A percentile compares a stretch with the other conserved stretches of the same genome.
Evolutionary conservation across 352 stramenopile genomes (phyloP).

Genomic region (Peronospora destructor): DNA sequence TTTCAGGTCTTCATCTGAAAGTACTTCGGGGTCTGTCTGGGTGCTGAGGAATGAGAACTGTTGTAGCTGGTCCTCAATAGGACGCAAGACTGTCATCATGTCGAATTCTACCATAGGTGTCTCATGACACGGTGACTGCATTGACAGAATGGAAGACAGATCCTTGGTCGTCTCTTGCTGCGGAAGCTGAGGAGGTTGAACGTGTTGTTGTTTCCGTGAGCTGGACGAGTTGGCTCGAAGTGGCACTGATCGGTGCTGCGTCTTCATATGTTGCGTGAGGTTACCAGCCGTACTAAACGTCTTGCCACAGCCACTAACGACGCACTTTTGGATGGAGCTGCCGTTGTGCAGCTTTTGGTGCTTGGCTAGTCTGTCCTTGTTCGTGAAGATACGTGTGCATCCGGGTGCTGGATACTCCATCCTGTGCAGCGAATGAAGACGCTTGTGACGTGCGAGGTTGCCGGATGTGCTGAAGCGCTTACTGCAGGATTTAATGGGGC

Average conservation of each 20-base stretch:
- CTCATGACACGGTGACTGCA: slow-evolving; percentile 28
- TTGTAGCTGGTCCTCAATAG: slow-evolving; percentile 19
- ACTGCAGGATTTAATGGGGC: slow-evolving; percentile 39
- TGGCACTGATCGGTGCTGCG: slow-evolving; percentile 34
- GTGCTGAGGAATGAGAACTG: slow-evolving; percentile 24
- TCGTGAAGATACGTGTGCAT: slow-evolving; percentile 52
- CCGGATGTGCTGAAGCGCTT: slow-evolving; percentile 54
- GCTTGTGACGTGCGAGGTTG: slow-evolving; percentile 61
- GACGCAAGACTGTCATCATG: slow-evolving; percentile 33
- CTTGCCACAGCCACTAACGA: slow-evolving; percentile 41
- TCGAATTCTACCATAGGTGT: slow-evolving; percentile 33
- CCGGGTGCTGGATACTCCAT: slow-evolving; percentile 43
- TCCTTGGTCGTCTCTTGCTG: slow-evolving; percentile 18
- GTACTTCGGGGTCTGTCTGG: slow-evolving; percentile 10
- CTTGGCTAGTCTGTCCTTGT: slow-evolving; percentile 47
- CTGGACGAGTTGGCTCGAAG: slow-evolving; percentile 8
- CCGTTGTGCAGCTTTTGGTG: slow-evolving; percentile 55
- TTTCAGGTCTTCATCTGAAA: slow-evolving; percentile 38
- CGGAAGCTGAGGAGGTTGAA: slow-evolving; percentile 9
- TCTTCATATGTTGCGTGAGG: slow-evolving; percentile 59
- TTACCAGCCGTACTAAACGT: slow-evolving; percentile 58
- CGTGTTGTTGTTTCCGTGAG: slow-evolving; percentile 12
- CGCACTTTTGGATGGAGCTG: slow-evolving; percentile 47
- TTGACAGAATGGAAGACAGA: slow-evolving; percentile 8
- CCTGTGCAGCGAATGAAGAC: slow-evolving; percentile 52